Evolutionary conservation across 257 asterid genomes (phyloP), one percentile per base, ranked within the genome.

Genomic region (Datura wrightii): DNA sequence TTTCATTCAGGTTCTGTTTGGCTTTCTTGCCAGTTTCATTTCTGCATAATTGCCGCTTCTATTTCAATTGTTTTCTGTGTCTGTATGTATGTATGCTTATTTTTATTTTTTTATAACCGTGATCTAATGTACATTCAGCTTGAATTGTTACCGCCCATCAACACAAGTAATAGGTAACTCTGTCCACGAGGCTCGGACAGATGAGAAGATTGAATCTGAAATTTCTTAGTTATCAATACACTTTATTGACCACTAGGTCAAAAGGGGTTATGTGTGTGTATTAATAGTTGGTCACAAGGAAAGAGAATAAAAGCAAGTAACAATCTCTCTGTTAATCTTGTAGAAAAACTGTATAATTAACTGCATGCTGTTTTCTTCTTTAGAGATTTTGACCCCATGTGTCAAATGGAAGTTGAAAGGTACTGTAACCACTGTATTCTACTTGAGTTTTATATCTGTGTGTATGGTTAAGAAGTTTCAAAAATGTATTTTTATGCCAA

Each of bases 1-100:
- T 83, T 91, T 87, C 85, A 16, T 56, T 79, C 96, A 92, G 98
- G 98, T 94, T 85, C 24, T 60, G 69, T 79, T 14, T 54, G 18
- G 36, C 34, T 19, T 58, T 31, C 5, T 16, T 41, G 14, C 18
- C 67, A 3, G 3, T 60, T 63, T 63, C 62, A 50, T 48, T 76
- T 19, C 74, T 72, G 44, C 18, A 55, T 7, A 10, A 44, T 5
- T 59, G 11, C 15, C 58, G 50, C 4, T 44, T 44, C 34, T 44
- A 48, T 41, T 42, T 71, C 34, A 42, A n/a, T 70, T n/a, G 7
- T 71, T 48, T 44, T 2, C 19, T 71, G n/a, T 70, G 31, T 44
- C 5, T 42, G 55, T n/a, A 44, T 79, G 36, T 24, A 55, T 7
- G 13, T 5, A 54, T 72, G 15, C 14, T 46, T 5, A 10, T 24